Evolutionary conservation across 2,329 filamentous ascomycete species (phyloP).

Genomic region (Sclerotinia trifoliorum): DNA sequence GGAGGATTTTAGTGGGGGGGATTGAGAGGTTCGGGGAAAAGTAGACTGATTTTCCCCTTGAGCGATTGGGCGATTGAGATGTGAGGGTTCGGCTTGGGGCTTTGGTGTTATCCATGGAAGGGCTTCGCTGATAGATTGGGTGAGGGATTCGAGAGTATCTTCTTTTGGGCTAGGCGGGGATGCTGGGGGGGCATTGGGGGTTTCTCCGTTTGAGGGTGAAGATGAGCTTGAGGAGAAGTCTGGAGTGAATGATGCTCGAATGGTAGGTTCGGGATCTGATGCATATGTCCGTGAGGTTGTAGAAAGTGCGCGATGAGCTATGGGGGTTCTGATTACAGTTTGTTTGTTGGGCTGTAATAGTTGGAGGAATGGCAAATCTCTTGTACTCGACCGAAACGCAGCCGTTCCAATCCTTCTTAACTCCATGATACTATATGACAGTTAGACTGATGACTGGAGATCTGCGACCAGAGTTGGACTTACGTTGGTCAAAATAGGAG

Average conservation of each 20-base stretch:
- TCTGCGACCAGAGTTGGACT: constrained; percentile 25
- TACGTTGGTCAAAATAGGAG: constrained; percentile 27
- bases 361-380: constrained; percentile 2
- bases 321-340: constrained; percentile 5
- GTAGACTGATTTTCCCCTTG: background rate
- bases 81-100: background rate
- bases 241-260: background rate
- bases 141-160: constrained; percentile 15
- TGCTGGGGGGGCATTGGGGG: background rate
- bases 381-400: constrained; percentile 6
- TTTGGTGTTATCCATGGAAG: background rate
- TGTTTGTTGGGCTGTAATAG: background rate
- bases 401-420: constrained; percentile 32
- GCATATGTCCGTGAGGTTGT: background rate
- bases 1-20: background rate
- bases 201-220: background rate
- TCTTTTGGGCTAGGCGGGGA: constrained; percentile 18
- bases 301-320: constrained; percentile 10
- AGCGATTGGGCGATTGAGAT: background rate
- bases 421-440: constrained; percentile 37
- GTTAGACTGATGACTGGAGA: constrained; percentile 23
- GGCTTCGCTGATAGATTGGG: constrained; percentile 2
- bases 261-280: constrained; percentile 8
- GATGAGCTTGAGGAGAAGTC: background rate
- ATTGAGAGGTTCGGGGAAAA: background rate